These are phyloP conservation scores for Daphne laureola DNA, from an alignment of 441 rosid species.

Conservation along the genomic window DNA sequence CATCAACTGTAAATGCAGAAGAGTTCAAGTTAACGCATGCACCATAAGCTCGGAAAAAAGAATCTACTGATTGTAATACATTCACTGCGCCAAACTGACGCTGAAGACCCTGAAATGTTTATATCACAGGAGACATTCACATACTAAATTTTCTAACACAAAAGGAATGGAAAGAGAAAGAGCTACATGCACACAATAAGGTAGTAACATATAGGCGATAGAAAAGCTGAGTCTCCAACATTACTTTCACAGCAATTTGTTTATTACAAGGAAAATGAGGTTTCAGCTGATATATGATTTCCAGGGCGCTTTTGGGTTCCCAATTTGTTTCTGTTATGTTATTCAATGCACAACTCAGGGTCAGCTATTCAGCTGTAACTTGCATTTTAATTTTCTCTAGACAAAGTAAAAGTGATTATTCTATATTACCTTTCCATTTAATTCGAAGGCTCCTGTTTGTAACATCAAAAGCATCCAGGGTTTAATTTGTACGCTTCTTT, in stretches of 20 bases:
- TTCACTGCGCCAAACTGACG: slow-evolving; percentile 65
- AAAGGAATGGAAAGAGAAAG: background rate
- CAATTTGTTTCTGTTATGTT: slow-evolving; percentile 2
- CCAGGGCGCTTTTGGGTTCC: too few species aligned
- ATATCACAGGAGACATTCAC: slow-evolving; percentile 1
- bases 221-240: background rate
- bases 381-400: too few species aligned
- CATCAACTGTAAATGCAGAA: slow-evolving; percentile 56
- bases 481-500: too few species aligned
- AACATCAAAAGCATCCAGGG: too few species aligned
- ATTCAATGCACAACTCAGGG: background rate
- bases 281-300: too few species aligned
- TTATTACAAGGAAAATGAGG: too few species aligned
- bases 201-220: background rate
- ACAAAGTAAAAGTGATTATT: too few species aligned
- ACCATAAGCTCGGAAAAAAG: slow-evolving; percentile 44
- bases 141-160: background rate
- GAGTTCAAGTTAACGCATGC: slow-evolving; percentile 63
- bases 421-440: too few species aligned
- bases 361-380: background rate
- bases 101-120: slow-evolving; percentile 50
- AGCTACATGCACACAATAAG: background rate
- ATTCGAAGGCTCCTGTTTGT: too few species aligned
- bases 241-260: background rate
- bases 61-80: slow-evolving; percentile 61